These are phyloP conservation scores for Pichia ethanolica DNA, from an alignment of 805 yeast species.

Conservation along the genomic window DNA sequence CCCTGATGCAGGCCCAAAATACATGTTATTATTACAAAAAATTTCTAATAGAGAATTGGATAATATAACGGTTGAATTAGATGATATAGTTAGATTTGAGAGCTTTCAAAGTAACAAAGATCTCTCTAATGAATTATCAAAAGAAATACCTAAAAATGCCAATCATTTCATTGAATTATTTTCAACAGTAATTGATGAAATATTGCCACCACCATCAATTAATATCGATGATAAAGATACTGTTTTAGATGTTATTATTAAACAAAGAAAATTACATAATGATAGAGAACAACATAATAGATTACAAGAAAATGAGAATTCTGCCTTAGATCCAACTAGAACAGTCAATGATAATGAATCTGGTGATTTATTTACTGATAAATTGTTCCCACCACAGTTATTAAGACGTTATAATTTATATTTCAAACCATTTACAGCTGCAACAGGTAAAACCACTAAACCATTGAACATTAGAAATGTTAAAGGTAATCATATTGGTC, in stretches of 20 bases:
- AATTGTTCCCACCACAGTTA: constrained; percentile 75
- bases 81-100: constrained; percentile 73
- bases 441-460: constrained; percentile 34
- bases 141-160: constrained; percentile 63
- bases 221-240: constrained; percentile 78
- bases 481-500: constrained; percentile 76
- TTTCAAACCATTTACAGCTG: constrained; percentile 65
- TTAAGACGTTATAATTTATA: constrained; percentile 83
- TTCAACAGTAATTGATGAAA: constrained; percentile 63
- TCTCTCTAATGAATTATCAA: constrained; percentile 32
- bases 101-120: constrained; percentile 21
- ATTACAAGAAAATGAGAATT: constrained; percentile 49
- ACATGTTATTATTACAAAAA: constrained; percentile 63
- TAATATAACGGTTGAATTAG: constrained; percentile 67
- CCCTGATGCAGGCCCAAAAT: constrained; percentile 50
- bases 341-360: constrained; percentile 9
- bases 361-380: constrained; percentile 24
- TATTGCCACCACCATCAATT: constrained; percentile 82
- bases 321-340: constrained; percentile 24
- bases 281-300: constrained; percentile 62
- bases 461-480: constrained; percentile 86
- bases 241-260: constrained; percentile 85
- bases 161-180: constrained; percentile 74
- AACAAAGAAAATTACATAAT: constrained; percentile 83
- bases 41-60: constrained; percentile 78